Evolutionary conservation across 31 red algal genomes (phyloP).

Genomic region (Endocladia muricata): DNA sequence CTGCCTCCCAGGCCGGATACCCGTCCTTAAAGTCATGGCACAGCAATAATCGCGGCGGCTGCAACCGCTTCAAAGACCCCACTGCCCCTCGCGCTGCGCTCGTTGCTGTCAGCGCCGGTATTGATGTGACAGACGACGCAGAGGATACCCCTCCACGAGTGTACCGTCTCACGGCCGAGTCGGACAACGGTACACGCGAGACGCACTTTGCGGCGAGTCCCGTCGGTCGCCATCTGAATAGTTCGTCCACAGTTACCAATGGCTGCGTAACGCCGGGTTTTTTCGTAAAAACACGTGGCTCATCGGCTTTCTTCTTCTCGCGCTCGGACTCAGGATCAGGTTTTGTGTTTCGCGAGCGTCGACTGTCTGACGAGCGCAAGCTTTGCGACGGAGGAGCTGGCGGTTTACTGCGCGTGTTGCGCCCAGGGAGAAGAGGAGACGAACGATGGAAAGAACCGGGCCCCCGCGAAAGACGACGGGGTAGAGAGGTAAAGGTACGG

Average conservation of each 20-base stretch:
- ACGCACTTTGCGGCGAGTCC: slow-evolving; percentile 56
- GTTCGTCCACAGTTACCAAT: slow-evolving; percentile 27
- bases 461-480: not conserved
- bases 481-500: not conserved
- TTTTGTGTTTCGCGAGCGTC: not conserved
- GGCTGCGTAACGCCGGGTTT: slow-evolving; percentile 4
- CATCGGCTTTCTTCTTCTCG: not conserved
- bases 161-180: slow-evolving; percentile 46
- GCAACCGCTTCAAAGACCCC: slow-evolving; percentile 22
- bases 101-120: too few species aligned
- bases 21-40: slow-evolving; percentile 58
- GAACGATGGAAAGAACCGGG: not conserved
- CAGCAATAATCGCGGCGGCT: slow-evolving; percentile 61
- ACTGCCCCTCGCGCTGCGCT: slow-evolving; percentile 29
- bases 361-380: not conserved
- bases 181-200: slow-evolving; percentile 49
- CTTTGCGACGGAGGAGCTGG: not conserved
- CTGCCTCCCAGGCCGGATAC: slow-evolving; percentile 62
- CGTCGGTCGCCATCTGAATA: slow-evolving; percentile 64
- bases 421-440: slow-evolving; percentile 1
- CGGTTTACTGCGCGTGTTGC: slow-evolving; percentile 1
- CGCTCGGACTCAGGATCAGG: not conserved
- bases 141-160: not conserved
- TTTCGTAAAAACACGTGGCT: not conserved
- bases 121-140: not conserved